phyloP scores from a whole-genome alignment of 2,329 filamentous ascomycete genomes.

The Fusarium protoensiforme region DNA sequence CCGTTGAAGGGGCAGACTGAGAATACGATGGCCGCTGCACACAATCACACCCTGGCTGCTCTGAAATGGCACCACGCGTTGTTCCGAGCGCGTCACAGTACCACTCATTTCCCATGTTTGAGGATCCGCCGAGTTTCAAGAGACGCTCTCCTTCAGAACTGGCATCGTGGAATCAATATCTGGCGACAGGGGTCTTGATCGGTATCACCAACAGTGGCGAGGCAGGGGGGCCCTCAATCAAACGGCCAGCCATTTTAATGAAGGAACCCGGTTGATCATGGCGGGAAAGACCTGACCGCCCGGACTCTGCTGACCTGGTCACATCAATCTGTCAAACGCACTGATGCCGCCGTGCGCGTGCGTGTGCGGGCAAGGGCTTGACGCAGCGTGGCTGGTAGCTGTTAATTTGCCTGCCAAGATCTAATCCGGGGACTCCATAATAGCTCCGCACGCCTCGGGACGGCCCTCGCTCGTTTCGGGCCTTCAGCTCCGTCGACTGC shows the following conservation, averaged over 20 bases:
- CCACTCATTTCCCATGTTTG: conserved; percentile 24
- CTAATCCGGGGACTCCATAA: conserved; percentile 31
- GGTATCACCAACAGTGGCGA: conserved; percentile 33
- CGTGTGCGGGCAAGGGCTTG: conserved; percentile 15
- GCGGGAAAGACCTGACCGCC: conserved; percentile 25
- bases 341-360: conserved; percentile 11
- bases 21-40: conserved; percentile 9
- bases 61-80: conserved; percentile 33
- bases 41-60: conserved; percentile 16
- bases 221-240: conserved; percentile 27
- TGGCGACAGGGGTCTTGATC: conserved; percentile 24
- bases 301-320: conserved; percentile 22
- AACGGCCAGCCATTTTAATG: conserved; percentile 26
- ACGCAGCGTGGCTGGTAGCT: conserved; percentile 10
- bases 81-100: conserved; percentile 12
- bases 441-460: conserved; percentile 34
- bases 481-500: conserved; percentile 20
- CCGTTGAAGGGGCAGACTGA: conserved; percentile 9
- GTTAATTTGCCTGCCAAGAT: conserved; percentile 22
- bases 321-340: conserved; percentile 24
- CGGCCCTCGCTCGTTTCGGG: conserved; percentile 33
- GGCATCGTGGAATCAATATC: conserved; percentile 23
- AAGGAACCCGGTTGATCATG: conserved; percentile 25
- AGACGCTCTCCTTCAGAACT: conserved; percentile 21
- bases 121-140: conserved; percentile 26